Conservation (phyloP, 495 filamentous ascomycete genomes). For the Letharia lupina region DNA sequence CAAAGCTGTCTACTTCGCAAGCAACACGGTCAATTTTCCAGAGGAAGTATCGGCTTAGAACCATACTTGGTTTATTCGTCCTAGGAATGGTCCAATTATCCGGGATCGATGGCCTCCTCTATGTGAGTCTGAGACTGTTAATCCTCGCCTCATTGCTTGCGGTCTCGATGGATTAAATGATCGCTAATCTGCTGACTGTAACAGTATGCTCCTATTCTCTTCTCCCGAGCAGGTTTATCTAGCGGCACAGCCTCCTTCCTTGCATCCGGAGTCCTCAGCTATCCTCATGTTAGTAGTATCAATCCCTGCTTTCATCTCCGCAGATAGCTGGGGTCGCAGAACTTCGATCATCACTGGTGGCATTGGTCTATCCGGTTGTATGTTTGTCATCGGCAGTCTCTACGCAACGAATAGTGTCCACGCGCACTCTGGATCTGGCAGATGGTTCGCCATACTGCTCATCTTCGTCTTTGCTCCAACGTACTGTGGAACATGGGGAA, state of each 20-base stretch:
- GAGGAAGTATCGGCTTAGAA: constrained; percentile 30
- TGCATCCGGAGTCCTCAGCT: constrained; percentile 44
- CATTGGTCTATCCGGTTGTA: constrained; percentile 35
- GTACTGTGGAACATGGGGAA: constrained; percentile 34
- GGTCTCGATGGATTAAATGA: too few species aligned
- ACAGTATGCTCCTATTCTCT: constrained; percentile 46
- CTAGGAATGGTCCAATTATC: constrained; percentile 41
- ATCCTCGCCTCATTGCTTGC: too few species aligned
- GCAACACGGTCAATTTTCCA: constrained; percentile 23
- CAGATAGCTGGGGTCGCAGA: constrained; percentile 57
- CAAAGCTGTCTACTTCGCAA: neutral
- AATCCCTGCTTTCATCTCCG: constrained; percentile 48
- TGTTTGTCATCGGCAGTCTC: constrained; percentile 43
- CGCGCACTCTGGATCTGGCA: constrained; percentile 24
- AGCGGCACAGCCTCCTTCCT: constrained; percentile 43
- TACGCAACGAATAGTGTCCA: constrained; percentile 33
- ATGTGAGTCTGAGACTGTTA: constrained; percentile 32
- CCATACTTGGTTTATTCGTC: constrained; percentile 38
- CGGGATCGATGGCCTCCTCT: constrained; percentile 45
- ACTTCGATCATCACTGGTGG: constrained; percentile 50
- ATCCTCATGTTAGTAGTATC: constrained; percentile 47
- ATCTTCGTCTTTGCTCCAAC: constrained; percentile 37
- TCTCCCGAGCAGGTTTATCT: constrained; percentile 43
- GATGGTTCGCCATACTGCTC: constrained; percentile 47
- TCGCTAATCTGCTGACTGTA: too few species aligned